Conservation (phyloP, 2,329 filamentous ascomycete species). For the Alternaria triticimaculans region DNA sequence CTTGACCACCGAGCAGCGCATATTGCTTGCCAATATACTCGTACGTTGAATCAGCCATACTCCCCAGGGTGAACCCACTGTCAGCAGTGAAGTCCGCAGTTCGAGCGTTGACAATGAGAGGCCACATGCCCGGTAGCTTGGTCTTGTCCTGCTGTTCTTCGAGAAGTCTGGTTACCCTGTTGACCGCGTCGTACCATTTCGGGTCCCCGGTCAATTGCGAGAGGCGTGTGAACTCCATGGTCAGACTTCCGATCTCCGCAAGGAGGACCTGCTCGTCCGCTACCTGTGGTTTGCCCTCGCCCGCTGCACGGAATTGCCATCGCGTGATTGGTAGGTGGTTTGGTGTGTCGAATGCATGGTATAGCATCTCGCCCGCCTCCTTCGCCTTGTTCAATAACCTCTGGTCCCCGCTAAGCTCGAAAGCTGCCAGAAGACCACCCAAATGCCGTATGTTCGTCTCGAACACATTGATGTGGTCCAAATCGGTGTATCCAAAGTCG, state of each 20-base stretch:
- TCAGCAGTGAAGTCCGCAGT: conserved; percentile 51
- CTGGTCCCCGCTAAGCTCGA: conserved; percentile 80
- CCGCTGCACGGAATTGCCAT: conserved; percentile 52
- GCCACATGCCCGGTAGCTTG: conserved; percentile 57
- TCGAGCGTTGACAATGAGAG: conserved; percentile 52
- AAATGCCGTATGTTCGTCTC: conserved; percentile 76
- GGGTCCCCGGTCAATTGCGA: conserved; percentile 54
- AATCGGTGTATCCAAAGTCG: conserved; percentile 50
- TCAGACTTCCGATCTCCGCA: conserved; percentile 56
- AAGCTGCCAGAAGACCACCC: conserved; percentile 83
- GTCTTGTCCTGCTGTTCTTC: conserved; percentile 53
- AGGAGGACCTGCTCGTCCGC: conserved; percentile 52
- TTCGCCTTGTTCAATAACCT: conserved; percentile 78
- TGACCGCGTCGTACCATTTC: conserved; percentile 56
- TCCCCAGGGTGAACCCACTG: conserved; percentile 43
- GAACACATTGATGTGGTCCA: conserved; percentile 55
- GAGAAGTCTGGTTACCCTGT: conserved; percentile 52
- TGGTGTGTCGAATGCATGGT: conserved; percentile 86
- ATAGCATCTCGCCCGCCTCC: conserved; percentile 80
- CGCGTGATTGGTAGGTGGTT: conserved; percentile 80
- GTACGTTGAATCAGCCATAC: conserved; percentile 50
- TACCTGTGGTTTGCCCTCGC: conserved; percentile 47
- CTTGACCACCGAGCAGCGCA: conserved; percentile 52
- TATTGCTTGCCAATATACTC: conserved; percentile 50
- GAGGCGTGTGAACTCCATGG: conserved; percentile 57